A percentile compares a stretch with the other conserved stretches of the same genome.
Evolutionary conservation across 106 monocot species (phyloP).

Genomic region (Dioscorea alata): DNA sequence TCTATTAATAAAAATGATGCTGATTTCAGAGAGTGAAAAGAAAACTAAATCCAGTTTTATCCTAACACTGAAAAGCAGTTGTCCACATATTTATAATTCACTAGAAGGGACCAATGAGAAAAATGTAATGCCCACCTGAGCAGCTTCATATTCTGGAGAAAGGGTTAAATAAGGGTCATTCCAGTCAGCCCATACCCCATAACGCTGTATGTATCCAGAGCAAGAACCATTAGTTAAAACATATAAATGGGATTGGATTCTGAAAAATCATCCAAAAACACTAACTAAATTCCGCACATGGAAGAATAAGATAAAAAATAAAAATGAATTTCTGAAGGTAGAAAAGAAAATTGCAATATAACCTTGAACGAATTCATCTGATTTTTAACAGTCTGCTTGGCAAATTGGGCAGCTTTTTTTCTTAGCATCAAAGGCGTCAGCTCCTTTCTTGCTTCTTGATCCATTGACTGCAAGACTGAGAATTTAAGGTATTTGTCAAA

Average conservation of each 20-base stretch:
- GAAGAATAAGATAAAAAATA: not conserved
- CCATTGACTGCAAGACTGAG: conserved; percentile 90
- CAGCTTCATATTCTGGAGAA: conserved; percentile 97
- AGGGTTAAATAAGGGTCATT: conserved; percentile 88
- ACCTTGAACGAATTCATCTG: conserved; percentile 99
- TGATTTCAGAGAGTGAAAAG: too few relatives aligned
- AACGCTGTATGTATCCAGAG: conserved; percentile 50
- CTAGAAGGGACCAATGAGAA: too few relatives aligned
- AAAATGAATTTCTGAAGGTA: not conserved
- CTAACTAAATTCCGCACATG: not conserved
- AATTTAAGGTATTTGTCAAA: too few relatives aligned
- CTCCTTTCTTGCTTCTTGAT: conserved; percentile 73
- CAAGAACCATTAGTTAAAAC: conserved; percentile 4
- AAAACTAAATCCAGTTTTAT: too few relatives aligned
- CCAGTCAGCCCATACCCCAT: conserved; percentile 99
- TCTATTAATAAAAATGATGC: too few relatives aligned
- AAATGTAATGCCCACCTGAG: conserved; percentile 55
- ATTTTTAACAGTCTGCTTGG: conserved; percentile 67
- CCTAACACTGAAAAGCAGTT: too few relatives aligned
- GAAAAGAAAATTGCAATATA: not conserved
- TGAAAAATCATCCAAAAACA: not conserved
- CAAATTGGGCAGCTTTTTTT: conserved; percentile 93
- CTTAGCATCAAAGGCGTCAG: conserved; percentile 81
- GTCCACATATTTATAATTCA: too few relatives aligned
- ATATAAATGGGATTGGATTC: not conserved